These are phyloP conservation scores for Abrus precatorius DNA, from an alignment of 306 rosid genomes.

Conservation along the genomic window DNA sequence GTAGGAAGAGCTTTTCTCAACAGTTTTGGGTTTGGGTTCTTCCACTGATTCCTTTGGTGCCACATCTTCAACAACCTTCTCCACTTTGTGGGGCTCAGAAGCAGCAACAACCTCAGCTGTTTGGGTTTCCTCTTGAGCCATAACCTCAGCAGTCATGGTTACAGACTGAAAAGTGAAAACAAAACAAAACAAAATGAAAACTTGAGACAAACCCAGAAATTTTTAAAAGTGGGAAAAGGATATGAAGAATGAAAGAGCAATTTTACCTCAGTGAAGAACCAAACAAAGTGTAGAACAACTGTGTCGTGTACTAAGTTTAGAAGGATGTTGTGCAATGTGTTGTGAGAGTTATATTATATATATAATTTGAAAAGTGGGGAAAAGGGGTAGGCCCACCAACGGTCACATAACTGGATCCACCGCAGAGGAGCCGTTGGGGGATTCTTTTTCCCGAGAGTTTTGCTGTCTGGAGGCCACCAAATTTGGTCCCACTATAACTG, in stretches of 20 bases:
- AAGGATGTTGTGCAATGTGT: too few species aligned
- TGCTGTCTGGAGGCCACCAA: constrained; percentile 25
- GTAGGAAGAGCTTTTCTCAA: constrained; percentile 56
- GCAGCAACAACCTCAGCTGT: constrained; percentile 38
- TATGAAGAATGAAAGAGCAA: too few species aligned
- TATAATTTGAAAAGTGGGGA: not conserved
- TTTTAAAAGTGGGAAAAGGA: not conserved
- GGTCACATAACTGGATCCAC: constrained; percentile 55
- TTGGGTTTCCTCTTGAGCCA: constrained; percentile 46
- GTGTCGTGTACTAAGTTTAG: not conserved
- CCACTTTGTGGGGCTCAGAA: constrained; percentile 23
- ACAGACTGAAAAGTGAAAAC: constrained; percentile 16
- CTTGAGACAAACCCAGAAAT: constrained; percentile 39
- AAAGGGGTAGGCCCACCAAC: constrained; percentile 45
- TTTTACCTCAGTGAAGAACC: not conserved
- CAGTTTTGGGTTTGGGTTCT: constrained; percentile 36
- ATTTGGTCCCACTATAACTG: constrained; percentile 38
- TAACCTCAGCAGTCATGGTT: constrained; percentile 51
- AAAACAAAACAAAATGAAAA: not conserved
- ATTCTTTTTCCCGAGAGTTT: constrained; percentile 49
- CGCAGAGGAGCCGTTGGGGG: constrained; percentile 56
- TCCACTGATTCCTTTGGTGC: constrained; percentile 1
- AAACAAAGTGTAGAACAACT: not conserved
- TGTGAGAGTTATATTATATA: constrained; percentile 2
- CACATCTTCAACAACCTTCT: constrained; percentile 35